Percentiles rank a stretch among this genome's conserved stretches.
Evolutionary conservation across 805 yeast species (phyloP).

Genomic region (Metschnikowia aberdeeniae): DNA sequence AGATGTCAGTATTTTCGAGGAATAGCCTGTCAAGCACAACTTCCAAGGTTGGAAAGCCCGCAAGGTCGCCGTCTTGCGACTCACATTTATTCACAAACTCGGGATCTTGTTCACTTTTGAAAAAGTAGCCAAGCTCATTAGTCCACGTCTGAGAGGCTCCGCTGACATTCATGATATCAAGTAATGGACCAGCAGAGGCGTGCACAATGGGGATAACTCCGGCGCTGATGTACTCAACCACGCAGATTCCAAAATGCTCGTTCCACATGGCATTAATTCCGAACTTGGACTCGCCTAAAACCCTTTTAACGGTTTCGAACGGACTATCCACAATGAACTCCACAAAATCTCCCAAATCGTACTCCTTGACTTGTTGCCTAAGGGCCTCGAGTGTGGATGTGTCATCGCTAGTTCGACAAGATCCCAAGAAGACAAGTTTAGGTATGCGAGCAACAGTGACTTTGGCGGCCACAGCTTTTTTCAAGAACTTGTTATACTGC

Average conservation of each 20-base stretch:
- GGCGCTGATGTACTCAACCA: conserved; percentile 84
- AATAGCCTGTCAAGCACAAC: conserved; percentile 45
- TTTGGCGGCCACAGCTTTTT: conserved; percentile 16
- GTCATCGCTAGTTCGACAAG: conserved; percentile 72
- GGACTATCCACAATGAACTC: conserved; percentile 72
- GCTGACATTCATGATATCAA: conserved; percentile 66
- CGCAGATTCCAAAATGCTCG: conserved; percentile 97
- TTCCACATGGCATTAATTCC: conserved; percentile 99
- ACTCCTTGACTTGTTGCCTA: conserved; percentile 33
- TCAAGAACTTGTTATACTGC: conserved; percentile 58
- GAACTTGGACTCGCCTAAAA: conserved; percentile 53
- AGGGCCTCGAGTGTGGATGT: conserved; percentile 52
- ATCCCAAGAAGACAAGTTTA: conserved; percentile 72
- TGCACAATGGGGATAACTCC: conserved; percentile 89
- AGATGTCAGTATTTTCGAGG: conserved; percentile 25
- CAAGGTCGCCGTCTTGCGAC: conserved; percentile 9
- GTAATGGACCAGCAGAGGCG: conserved; percentile 91
- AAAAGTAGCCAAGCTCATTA: conserved; percentile 73
- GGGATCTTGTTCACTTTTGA: conserved; percentile 67
- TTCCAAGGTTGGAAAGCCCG: conserved; percentile 44
- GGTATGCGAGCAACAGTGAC: conserved; percentile 34
- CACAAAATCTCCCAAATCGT: conserved; percentile 29
- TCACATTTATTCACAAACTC: conserved; percentile 40
- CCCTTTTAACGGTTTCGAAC: conserved; percentile 54
- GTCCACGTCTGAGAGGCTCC: conserved; percentile 21